A percentile compares a stretch with the other conserved stretches of the same genome.
These are phyloP conservation scores for Hypholoma fasciculare DNA, from an alignment of 768 basidiomycete genomes.

Conservation along the genomic window DNA sequence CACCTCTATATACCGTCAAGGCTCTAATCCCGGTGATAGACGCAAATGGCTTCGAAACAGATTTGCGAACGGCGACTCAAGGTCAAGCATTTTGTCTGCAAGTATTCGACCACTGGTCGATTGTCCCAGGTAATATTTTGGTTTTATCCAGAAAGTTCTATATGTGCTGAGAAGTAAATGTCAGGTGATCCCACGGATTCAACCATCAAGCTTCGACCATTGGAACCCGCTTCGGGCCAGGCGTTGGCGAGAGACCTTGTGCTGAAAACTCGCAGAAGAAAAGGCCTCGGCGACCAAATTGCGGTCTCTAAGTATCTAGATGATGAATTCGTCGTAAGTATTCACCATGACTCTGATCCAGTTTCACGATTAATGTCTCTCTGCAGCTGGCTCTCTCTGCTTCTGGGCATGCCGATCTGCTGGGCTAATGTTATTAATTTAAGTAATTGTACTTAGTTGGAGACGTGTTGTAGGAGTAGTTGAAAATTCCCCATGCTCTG, in stretches of 20 bases:
- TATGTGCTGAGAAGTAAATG: conserved; percentile 17
- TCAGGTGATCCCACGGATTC: conserved; percentile 97
- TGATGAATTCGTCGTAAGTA: conserved; percentile 90
- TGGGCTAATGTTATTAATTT: conserved; percentile 44
- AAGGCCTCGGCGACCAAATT: conserved; percentile 96
- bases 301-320: conserved; percentile 97
- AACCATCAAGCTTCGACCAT: conserved; percentile 90
- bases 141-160: conserved; percentile 21
- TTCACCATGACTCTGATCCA: background rate
- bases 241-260: conserved; percentile 93
- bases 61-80: conserved; percentile 95
- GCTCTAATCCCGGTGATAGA: conserved; percentile 98
- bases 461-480: conserved; percentile 1
- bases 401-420: conserved; percentile 91
- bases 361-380: conserved; percentile 7
- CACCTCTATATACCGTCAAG: conserved; percentile 96
- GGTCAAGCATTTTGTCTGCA: conserved; percentile 99
- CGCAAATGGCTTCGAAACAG: conserved; percentile 98
- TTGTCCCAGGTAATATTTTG: conserved; percentile 81
- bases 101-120: conserved; percentile 98
- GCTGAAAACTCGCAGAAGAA: conserved; percentile 93
- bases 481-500: conserved; percentile 1
- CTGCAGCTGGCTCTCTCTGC: conserved; percentile 87
- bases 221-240: conserved; percentile 97
- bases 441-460: background rate